These are phyloP conservation scores for Tetrapisispora phaffii DNA, from an alignment of 805 yeast species.

Conservation along the genomic window DNA sequence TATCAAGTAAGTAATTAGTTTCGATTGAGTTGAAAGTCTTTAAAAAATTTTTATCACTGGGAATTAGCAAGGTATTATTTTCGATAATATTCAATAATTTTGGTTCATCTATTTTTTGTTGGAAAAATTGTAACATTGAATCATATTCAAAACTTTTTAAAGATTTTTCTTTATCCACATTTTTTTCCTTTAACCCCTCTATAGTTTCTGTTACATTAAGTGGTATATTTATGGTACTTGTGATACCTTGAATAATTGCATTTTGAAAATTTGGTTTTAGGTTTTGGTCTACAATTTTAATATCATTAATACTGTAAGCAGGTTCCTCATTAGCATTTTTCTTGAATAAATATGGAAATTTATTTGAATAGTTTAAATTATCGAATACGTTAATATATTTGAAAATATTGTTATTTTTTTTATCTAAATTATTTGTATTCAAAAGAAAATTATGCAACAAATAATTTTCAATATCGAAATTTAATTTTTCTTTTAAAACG, in stretches of 20 bases:
- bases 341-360: neutral
- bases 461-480: conserved; percentile 19
- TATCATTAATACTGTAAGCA: conserved; percentile 13
- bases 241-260: conserved; percentile 59
- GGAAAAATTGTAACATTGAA: conserved; percentile 3
- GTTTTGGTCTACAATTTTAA: conserved; percentile 45
- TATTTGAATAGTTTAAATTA: neutral
- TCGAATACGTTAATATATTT: conserved; percentile 1
- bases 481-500: neutral
- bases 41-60: conserved; percentile 33
- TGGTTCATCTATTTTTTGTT: neutral
- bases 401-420: conserved; percentile 5
- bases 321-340: conserved; percentile 1
- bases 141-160: conserved; percentile 4
- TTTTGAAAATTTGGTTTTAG: conserved; percentile 50
- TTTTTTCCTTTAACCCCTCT: conserved; percentile 3
- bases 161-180: neutral
- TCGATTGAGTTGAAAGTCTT: conserved; percentile 35
- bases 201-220: conserved; percentile 33
- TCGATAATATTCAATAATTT: conserved; percentile 9
- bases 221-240: conserved; percentile 33
- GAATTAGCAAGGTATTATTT: conserved; percentile 38
- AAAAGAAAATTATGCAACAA: conserved; percentile 31
- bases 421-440: conserved; percentile 15
- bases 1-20: conserved; percentile 33